These are phyloP conservation scores for Verticillium tricorpus DNA, from an alignment of 2,329 filamentous ascomycete genomes.

Conservation along the genomic window DNA sequence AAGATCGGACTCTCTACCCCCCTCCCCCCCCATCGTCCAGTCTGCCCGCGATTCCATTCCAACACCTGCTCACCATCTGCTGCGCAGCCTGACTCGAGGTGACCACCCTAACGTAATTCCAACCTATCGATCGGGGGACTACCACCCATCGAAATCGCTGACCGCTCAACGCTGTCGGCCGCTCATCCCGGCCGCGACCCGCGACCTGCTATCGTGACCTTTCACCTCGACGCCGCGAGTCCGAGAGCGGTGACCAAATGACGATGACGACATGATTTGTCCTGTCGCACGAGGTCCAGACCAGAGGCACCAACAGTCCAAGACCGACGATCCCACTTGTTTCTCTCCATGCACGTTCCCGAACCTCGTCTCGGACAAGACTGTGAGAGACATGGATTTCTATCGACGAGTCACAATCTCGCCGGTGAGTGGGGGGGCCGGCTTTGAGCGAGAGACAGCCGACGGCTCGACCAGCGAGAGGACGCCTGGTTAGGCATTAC, in stretches of 20 bases:
- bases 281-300: background rate
- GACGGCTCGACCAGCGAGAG: background rate
- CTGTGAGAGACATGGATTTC: background rate
- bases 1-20: background rate
- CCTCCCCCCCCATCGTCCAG: background rate
- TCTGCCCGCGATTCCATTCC: background rate
- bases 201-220: background rate
- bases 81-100: background rate
- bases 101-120: background rate
- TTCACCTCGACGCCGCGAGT: background rate
- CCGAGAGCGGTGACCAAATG: background rate
- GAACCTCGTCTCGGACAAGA: background rate
- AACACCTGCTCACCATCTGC: background rate
- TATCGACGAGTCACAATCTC: background rate
- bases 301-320: background rate
- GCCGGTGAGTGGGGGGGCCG: background rate
- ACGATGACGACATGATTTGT: background rate
- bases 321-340: background rate
- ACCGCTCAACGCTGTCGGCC: background rate
- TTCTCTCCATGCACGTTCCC: background rate
- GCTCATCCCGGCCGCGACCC: background rate
- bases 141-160: background rate
- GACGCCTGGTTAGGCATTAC: background rate
- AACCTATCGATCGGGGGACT: background rate
- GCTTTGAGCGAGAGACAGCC: too few species aligned